Base-by-base conservation (phyloP, 805 yeast genomes). In the Yamadazyma ubonensis region DNA sequence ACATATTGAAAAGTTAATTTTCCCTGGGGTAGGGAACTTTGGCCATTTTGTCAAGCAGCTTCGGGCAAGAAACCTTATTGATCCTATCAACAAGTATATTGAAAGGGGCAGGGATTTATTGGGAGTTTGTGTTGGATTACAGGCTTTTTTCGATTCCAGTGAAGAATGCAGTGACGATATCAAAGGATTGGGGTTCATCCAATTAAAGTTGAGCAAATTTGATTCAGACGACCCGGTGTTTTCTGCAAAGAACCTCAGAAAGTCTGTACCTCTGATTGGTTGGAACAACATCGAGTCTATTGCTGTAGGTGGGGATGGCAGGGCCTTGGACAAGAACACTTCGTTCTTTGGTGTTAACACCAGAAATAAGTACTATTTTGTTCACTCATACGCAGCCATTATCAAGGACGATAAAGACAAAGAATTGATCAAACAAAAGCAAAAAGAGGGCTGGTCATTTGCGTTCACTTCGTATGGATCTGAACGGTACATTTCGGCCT, bases 71-170 rank as follows among this genome's bases (percentile, higher is more conserved):
- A 77, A 81, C 0, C 79, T 91, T 44, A 78, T 72, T 10, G 74
- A 67, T 26, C 95, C 95, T 0, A 65, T 95, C 18, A 66, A 63
- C 38, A 61, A 73, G 32, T 89, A 87, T 53, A 80, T 90, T 26
- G 63, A 69, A 6, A 67, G 84, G n/a, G 96, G 96, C 1, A 79
- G 79, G 52, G 87, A 95, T 11, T 65, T 93, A 20, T 87, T 93
- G 96, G 99, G 99, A 5, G 87, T 93, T 46, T 93, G 99, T 67
- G 98, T 93, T 30, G 99, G 99, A 6, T 69, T 93, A 41, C 99
- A 93, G 60, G 74, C 96, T 1, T 70, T 93, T 26, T 88, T 91
- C 54, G 61, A 63, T 12, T 79, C 81, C 2, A 84, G 95, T 36
- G 85, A 74, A 44, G 99, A 93, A 59, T 81, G 86, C 11, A 68